phyloP scores from a whole-genome alignment of 2,329 filamentous ascomycete genomes.

The Cytospora chrysosperma region DNA sequence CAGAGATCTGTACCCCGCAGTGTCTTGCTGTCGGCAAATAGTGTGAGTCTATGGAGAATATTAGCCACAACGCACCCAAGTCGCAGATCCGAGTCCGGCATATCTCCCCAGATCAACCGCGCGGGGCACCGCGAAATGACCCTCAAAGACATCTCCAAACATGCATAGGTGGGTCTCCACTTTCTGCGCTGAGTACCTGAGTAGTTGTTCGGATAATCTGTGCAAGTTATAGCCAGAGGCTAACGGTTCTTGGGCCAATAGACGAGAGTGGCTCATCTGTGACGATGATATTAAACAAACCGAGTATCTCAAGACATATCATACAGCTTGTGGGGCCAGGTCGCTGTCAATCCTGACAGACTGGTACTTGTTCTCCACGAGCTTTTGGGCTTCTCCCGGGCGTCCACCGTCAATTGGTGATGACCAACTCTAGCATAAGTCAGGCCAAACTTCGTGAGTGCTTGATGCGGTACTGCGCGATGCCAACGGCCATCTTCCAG shows the following conservation, averaged over 20 bases:
- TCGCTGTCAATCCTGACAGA: no score
- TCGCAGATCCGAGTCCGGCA: background rate
- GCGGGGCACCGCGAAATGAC: background rate
- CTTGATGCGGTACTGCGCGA: no score
- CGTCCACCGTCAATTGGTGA: no score
- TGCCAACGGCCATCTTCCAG: no score
- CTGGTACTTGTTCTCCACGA: no score
- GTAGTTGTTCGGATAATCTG: background rate
- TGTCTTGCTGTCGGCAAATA: constrained; percentile 5
- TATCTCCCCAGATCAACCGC: background rate
- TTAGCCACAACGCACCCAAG: background rate
- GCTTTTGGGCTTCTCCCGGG: no score
- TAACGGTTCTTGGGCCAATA: background rate
- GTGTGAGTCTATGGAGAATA: background rate
- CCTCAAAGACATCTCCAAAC: background rate
- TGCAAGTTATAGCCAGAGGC: background rate
- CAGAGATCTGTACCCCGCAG: constrained; percentile 7
- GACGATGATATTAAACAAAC: background rate
- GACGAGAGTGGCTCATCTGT: background rate
- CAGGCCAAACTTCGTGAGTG: no score
- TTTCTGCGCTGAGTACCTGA: no score
- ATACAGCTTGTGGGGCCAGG: no score
- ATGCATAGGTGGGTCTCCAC: background rate
- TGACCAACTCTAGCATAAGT: no score
- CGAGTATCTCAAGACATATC: no score